These are phyloP conservation scores for Starmerella etchellsii DNA, from an alignment of 805 yeast species.

Conservation along the genomic window DNA sequence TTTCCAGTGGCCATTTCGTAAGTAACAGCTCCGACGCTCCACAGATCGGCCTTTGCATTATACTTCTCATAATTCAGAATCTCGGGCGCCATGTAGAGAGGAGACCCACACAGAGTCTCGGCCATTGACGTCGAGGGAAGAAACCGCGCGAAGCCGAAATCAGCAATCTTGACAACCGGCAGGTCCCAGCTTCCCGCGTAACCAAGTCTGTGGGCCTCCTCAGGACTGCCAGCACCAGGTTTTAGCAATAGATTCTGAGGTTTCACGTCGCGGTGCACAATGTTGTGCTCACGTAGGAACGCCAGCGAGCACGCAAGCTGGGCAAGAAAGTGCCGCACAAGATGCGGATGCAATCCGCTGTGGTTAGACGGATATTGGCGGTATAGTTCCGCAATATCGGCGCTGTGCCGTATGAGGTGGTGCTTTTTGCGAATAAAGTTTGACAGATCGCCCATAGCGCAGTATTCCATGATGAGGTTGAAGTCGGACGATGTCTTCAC, in stretches of 20 bases:
- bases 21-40: constrained; percentile 96
- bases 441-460: constrained; percentile 87
- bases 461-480: constrained; percentile 90
- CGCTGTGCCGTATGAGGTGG: constrained; percentile 61
- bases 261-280: constrained; percentile 90
- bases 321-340: constrained; percentile 73
- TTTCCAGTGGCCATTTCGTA: constrained; percentile 94
- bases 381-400: constrained; percentile 61
- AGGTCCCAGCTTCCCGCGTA: constrained; percentile 76
- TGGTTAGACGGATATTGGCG: constrained; percentile 66
- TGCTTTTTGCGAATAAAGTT: constrained; percentile 68
- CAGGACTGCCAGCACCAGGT: constrained; percentile 62
- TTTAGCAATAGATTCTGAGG: constrained; percentile 77
- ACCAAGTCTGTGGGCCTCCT: constrained; percentile 37
- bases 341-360: constrained; percentile 65
- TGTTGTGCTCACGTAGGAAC: constrained; percentile 67
- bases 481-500: constrained; percentile 62
- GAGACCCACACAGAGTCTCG: constrained; percentile 94
- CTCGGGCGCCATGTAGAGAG: constrained; percentile 98
- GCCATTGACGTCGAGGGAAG: constrained; percentile 89
- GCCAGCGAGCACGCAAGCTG: constrained; percentile 76
- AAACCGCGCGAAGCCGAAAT: constrained; percentile 93
- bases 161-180: constrained; percentile 87
- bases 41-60: constrained; percentile 91
- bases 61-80: constrained; percentile 86